Base-by-base conservation (phyloP, 805 yeast genomes). In the Scheffersomyces amazonensis region DNA sequence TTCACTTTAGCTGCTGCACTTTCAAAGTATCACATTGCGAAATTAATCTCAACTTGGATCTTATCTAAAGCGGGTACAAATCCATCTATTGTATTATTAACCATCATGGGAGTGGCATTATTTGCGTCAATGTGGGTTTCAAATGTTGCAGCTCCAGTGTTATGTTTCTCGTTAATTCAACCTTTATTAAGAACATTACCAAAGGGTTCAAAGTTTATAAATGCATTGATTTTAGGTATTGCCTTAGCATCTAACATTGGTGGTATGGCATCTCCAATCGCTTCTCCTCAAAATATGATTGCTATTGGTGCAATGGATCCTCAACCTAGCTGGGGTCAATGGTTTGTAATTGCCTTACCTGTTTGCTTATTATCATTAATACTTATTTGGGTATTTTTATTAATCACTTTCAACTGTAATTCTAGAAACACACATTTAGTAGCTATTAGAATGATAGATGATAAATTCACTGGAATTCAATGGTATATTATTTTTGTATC, bases 401-500 rank as follows among this genome's bases (percentile, higher is more conserved):
- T 82, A 54, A 54, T 78, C 33, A 61, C 78, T 4, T 79, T 83
- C 36, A 79, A 79, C 36, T 62, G 79, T 19, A 73, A 69, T 19
- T 68, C 64, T 13, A 53, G 76, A 46, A 64, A 75, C 46, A 61
- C 70, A 19, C 62, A 68, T 7, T 62, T 81, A 34, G 81, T 78
- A 9, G 79, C 88, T 21, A 68, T 76, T 34, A 75, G 81, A 47
- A 71, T 78, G 19, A 68, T 75, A 28, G 71, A 69, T 31, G 96
- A 87, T 29, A 76, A 74, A 43, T 85, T 93, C 54, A 76, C 86
- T 3, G 56, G 69, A 3, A 74, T 76, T 19, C 98, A 93, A 61
- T 80, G 83, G 76, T 88, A 81, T 49, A 86, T 91, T 19, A 67
- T 82, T 2, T 47, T 59, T 2, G 87, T 88, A 2, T 78, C 95